These are phyloP conservation scores for Candida ortonii DNA, from an alignment of 805 yeast genomes.

Conservation along the genomic window DNA sequence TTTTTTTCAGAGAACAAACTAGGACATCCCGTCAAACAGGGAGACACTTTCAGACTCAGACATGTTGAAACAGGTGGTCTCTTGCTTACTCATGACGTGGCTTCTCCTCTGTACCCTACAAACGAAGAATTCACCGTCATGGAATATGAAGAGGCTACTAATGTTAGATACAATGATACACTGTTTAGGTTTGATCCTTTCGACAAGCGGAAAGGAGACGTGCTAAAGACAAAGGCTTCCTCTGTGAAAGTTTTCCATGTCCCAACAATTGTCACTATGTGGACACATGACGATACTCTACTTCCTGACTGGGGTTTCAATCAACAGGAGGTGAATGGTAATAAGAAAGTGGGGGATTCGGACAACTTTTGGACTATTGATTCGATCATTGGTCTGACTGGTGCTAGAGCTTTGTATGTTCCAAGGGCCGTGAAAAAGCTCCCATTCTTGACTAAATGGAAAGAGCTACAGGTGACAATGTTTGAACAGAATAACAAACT, in stretches of 20 bases:
- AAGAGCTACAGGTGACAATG: constrained; percentile 85
- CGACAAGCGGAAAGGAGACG: constrained; percentile 47
- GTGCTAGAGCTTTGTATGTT: constrained; percentile 56
- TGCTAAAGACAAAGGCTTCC: constrained; percentile 68
- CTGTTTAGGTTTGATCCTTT: constrained; percentile 69
- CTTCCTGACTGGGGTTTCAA: constrained; percentile 94
- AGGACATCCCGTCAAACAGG: constrained; percentile 57
- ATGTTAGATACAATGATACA: constrained; percentile 64
- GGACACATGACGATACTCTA: constrained; percentile 81
- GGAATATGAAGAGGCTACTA: constrained; percentile 54
- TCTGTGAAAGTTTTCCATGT: constrained; percentile 72
- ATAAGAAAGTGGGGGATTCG: constrained; percentile 68
- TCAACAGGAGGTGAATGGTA: constrained; percentile 95
- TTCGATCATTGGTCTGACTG: constrained; percentile 60
- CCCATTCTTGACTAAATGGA: constrained; percentile 83
- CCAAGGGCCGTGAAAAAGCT: constrained; percentile 62
- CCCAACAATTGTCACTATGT: constrained; percentile 86
- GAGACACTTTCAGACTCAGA: constrained; percentile 72
- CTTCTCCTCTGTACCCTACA: constrained; percentile 89
- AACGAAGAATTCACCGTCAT: constrained; percentile 89
- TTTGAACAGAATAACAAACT: constrained; percentile 88
- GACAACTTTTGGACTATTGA: constrained; percentile 78
- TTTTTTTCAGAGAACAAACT: constrained; percentile 37
- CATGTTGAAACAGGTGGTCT: constrained; percentile 80
- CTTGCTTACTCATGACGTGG: constrained; percentile 90